Base-by-base conservation (phyloP, 192 early-diverging fungal genomes). In the Spizellomyces punctatus region DNA sequence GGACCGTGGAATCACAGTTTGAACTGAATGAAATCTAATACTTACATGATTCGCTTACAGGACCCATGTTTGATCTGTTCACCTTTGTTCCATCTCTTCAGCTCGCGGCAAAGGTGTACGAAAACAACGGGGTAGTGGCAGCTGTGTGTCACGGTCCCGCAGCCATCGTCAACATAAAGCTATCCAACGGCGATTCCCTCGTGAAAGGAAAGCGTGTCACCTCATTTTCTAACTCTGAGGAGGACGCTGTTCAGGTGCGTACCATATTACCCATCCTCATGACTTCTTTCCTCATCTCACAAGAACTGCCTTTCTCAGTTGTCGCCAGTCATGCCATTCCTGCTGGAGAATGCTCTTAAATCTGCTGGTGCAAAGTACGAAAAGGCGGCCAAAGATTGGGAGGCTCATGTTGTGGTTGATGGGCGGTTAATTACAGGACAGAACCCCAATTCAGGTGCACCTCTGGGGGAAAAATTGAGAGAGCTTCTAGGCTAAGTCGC, bases 171-270 rank as follows among this genome's bases (percentile, higher is more conserved):
- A 70, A 82, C 19, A 79, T 91, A 46, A 89, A 78, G 66, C 86
- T 90, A 36, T 69, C 69, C 42, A 75, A 84, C 63, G 59, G 59
- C 42, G 59, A 61, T 5, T 41, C 36, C 3, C 71, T 94, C 47
- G 74, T 91, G 36, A 71, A 78, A 41, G 90, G 89, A 27, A 90
- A 83, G 59, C 80, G 75, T 1, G 85, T 94, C 16, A 93, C 92
- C 0, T 91, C 89, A 14, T 94, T 94, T 71, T 82, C 89, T 14
- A 86, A 89, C 66, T 69, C 73, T 56, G 92, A 91, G 60, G 92
- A 94, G 63, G 78, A 81, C 9, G 62, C 73, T 36, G 64, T 88
- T 10, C 72, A 83, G 5, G 45, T 44, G 27, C 27, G 27, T 0
- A 36, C 1, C 27, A 36, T 36, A 36, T 36, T 36, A 36, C 27